Evolutionary conservation across 2,329 filamentous ascomycete genomes (phyloP).

Genomic region (Ustilaginoidea virens): DNA sequence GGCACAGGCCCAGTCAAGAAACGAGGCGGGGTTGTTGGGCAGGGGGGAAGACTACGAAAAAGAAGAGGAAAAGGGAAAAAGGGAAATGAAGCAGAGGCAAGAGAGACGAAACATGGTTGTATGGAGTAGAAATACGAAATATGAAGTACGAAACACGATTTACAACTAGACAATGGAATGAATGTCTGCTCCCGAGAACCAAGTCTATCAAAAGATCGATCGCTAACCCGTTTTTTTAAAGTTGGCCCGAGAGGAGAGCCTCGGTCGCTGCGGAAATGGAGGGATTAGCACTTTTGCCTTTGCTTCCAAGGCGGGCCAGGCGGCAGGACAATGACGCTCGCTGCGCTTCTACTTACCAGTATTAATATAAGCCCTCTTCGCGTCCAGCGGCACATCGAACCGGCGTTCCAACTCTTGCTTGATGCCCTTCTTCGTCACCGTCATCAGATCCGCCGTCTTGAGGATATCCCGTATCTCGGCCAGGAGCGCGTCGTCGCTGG

Average conservation of each 20-base stretch:
- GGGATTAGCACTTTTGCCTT: too few species aligned
- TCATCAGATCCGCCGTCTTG: slow-evolving; percentile 87
- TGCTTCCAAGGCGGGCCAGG: too few species aligned
- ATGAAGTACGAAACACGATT: background rate
- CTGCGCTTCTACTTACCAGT: slow-evolving; percentile 72
- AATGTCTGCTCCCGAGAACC: too few species aligned
- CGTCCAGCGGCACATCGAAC: slow-evolving; percentile 75
- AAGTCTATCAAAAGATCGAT: too few species aligned
- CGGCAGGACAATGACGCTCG: too few species aligned
- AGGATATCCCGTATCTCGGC: slow-evolving; percentile 92
- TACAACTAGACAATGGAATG: slow-evolving; percentile 1
- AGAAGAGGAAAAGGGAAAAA: too few species aligned
- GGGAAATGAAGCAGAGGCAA: slow-evolving; percentile 1
- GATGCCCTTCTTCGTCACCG: slow-evolving; percentile 95
- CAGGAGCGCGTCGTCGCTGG: slow-evolving; percentile 76
- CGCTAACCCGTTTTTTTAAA: slow-evolving; percentile 32
- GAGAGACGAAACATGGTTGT: background rate
- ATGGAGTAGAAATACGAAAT: background rate
- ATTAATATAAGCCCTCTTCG: slow-evolving; percentile 85
- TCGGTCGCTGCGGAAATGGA: slow-evolving; percentile 44
- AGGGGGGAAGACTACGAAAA: too few species aligned
- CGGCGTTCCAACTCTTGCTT: slow-evolving; percentile 84
- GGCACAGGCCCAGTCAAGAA: too few species aligned
- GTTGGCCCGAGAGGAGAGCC: slow-evolving; percentile 60
- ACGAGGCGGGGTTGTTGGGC: too few species aligned